Evolutionary conservation across 129 eudicot species (phyloP), one percentile per base, ranked within the genome.

Genomic region (Chrysanthemum seticuspe): DNA sequence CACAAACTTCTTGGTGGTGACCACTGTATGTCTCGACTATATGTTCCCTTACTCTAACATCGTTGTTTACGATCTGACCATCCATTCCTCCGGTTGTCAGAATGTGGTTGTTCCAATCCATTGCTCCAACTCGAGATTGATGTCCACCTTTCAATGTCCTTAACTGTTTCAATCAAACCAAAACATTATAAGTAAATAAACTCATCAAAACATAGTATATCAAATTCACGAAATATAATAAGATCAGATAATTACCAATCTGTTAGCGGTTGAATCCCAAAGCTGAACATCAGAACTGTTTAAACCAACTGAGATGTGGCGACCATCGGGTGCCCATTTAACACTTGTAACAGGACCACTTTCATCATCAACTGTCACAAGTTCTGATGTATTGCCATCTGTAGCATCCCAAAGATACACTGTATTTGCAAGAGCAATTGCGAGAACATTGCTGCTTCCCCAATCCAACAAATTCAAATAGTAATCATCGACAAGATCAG

Each of bases 71-170:
- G 25, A 94, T 90, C 85, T 65, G 86, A n/a, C 93, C 88, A 18
- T 94, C 99, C 97, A 90, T 94, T 57, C 97, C 96, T 68, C 98
- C 98, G 1, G 96, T 87, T 3, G 97, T 90, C 78, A 93, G 75
- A 50, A 94, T 84, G 76, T 90, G 89, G 63, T 74, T 84, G 89
- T 90, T 94, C 97, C 98, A 94, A 45, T 88, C 98, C n/a, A 90
- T 21, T 8, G 98, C 80, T 40, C 98, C 97, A 11, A 94, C 96
- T 23, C 97, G 80, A 11, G 96, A 83, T 23, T 55, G 58, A 70
- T 94, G 98, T 74, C 95, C 81, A 2, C 93, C 98, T 83, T 62
- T 85, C 81, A 93, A 64, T 3, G 92, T 90, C 70, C 98, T 83
- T 58, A 94, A 74, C 97, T 94, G 89, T 76, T 23, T 13, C 27